Base-by-base conservation (phyloP, 2,329 filamentous ascomycete genomes). In the Nothophoma quercina region DNA sequence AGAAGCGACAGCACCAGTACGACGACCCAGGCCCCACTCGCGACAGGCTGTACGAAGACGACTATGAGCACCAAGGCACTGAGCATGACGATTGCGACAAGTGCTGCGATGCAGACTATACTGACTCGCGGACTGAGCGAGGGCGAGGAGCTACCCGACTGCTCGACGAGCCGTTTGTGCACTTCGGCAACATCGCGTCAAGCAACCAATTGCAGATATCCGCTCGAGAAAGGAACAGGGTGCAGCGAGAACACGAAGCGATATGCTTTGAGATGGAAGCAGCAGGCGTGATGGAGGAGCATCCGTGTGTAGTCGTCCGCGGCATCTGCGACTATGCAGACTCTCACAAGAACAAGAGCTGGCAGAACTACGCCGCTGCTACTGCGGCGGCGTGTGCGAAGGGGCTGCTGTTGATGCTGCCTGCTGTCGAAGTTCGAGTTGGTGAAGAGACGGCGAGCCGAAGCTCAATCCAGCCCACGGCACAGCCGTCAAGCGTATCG, bases 291-390 rank as follows among this genome's bases (percentile, higher is more conserved):
- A 26, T 26, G 41, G 18, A 59, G 5, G 35, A 56, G 21, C 42
- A 53, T 46, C 56, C 60, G 7, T 62, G 55, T 45, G 16, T 65
- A 2, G 63, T 63, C 6, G 22, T 65, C 13, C 55, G 56, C 6
- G 59, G 60, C 26, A 60, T 64, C 19, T 65, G 57, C 50, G 60
- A 65, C 43, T 65, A 65, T 36, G 45, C 60, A 30, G 59, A 65
- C 39, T 62, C 59, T 21, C 58, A 65, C 30, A 63, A 64, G 51
- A 60, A 55, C 34, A 54, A 59, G 15, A 41, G 22, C 13, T 62
- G 50, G 56, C 47, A 59, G 34, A 18, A 40, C 3, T 54, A 57
- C 16, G 53, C 47, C 2, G 59, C 56, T 2, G 39, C 39, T 23
- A 42, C 39, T 5, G 26, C 40, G 7, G 40, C 28, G 12, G 40